Conservation (phyloP, 768 basidiomycete genomes). For the Auriculariales sp. region DNA sequence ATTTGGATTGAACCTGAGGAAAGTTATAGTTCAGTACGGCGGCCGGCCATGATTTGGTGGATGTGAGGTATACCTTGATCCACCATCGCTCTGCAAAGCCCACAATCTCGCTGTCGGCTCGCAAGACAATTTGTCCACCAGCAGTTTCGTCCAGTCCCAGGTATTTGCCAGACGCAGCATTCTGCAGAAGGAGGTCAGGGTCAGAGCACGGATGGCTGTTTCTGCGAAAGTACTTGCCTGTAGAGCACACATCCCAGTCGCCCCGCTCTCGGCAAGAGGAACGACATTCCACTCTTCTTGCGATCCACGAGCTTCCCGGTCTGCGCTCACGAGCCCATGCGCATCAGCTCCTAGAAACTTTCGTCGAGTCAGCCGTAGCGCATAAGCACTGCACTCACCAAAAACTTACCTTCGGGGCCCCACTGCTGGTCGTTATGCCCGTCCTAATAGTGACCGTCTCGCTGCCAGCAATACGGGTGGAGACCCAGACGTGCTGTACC, state of each 20-base stretch:
- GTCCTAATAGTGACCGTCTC: slow-evolving; percentile 75
- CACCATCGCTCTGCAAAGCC: slow-evolving; percentile 79
- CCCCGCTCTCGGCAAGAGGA: slow-evolving; percentile 52
- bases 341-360: slow-evolving; percentile 84
- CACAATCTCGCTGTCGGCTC: slow-evolving; percentile 75
- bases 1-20: slow-evolving; percentile 86
- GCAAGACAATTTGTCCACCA: slow-evolving; percentile 59
- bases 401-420: too few relatives aligned
- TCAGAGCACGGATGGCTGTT: too few relatives aligned
- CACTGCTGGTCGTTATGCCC: slow-evolving; percentile 24
- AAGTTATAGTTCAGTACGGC: too few relatives aligned
- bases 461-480: slow-evolving; percentile 72
- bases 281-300: slow-evolving; percentile 92
- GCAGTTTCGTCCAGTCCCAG: slow-evolving; percentile 76
- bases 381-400: too few relatives aligned
- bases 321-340: slow-evolving; percentile 70
- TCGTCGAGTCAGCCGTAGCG: too few relatives aligned
- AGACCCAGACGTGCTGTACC: slow-evolving; percentile 85
- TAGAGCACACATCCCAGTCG: too few relatives aligned
- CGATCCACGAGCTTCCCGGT: slow-evolving; percentile 79
- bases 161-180: slow-evolving; percentile 70
- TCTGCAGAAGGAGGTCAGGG: too few relatives aligned
- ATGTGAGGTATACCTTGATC: slow-evolving; percentile 78
- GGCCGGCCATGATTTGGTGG: too few relatives aligned
- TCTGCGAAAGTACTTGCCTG: too few relatives aligned